A percentile compares a stretch with the other conserved stretches of the same genome.
Conservation (phyloP, 139 green algal genomes). For the Zygnema circumcarinatum region DNA sequence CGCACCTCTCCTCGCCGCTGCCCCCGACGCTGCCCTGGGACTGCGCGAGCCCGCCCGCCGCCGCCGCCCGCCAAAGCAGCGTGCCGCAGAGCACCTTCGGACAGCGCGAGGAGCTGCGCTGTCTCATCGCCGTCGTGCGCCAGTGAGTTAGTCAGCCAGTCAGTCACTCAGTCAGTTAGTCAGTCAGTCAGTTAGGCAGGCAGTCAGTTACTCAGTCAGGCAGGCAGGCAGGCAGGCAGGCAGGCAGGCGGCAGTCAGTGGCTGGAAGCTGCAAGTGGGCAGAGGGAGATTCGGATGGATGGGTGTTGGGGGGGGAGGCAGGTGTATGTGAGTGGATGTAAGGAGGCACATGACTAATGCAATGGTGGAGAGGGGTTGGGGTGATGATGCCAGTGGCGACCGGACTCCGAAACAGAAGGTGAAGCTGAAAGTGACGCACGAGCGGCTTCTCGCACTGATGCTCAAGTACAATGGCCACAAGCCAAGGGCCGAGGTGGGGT, state of each 20-base stretch:
- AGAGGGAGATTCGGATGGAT: neutral
- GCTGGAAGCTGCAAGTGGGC: neutral
- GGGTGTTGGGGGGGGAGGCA: no score
- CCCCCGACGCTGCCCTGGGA: constrained; percentile 29
- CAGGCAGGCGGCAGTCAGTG: no score
- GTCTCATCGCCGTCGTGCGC: constrained; percentile 91
- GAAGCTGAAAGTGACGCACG: constrained; percentile 86
- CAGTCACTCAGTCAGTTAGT: no score
- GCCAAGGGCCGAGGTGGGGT: constrained; percentile 45
- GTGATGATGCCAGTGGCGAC: constrained; percentile 77
- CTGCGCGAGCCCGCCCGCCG: neutral
- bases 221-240: no score
- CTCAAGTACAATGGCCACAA: constrained; percentile 61
- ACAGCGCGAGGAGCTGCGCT: constrained; percentile 83
- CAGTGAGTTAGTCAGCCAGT: no score
- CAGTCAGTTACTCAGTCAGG: no score
- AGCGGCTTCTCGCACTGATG: constrained; percentile 84
- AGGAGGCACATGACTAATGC: no score
- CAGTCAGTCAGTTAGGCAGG: no score
- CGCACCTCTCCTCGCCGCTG: constrained; percentile 42
- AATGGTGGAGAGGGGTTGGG: no score
- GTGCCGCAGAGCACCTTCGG: constrained; percentile 34
- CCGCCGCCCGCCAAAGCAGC: neutral
- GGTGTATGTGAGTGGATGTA: no score
- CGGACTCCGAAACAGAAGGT: constrained; percentile 99